A percentile compares a stretch with the other conserved stretches of the same genome.
Evolutionary conservation across 441 rosid species (phyloP).

Genomic region (Rhodomyrtus psidioides): DNA sequence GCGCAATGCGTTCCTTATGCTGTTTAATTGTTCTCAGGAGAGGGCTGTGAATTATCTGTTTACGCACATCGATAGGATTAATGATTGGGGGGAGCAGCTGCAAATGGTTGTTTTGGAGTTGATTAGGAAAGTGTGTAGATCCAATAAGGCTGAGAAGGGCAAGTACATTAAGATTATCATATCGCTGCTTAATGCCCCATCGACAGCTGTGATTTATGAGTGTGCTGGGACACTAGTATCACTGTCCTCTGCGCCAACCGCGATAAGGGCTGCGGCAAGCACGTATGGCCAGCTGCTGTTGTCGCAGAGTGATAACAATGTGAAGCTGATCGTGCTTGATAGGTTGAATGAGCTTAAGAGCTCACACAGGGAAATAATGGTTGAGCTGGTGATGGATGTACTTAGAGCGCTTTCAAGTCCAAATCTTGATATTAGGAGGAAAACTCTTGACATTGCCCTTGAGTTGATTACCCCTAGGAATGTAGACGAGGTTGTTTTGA

Average conservation of each 20-base stretch:
- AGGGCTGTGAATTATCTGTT: constrained; percentile 72
- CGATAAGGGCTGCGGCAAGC: constrained; percentile 79
- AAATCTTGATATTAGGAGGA: constrained; percentile 73
- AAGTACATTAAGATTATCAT: constrained; percentile 84
- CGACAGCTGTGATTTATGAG: constrained; percentile 80
- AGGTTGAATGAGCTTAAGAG: constrained; percentile 71
- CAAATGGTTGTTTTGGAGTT: constrained; percentile 91
- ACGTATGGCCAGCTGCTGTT: constrained; percentile 85
- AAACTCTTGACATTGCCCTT: constrained; percentile 76
- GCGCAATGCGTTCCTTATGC: constrained; percentile 94
- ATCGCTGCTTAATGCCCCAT: constrained; percentile 72
- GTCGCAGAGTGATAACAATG: constrained; percentile 91
- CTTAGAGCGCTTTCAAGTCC: constrained; percentile 90
- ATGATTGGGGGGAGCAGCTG: constrained; percentile 85
- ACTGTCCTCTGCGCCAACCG: constrained; percentile 86
- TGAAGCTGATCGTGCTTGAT: constrained; percentile 89
- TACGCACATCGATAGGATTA: constrained; percentile 62
- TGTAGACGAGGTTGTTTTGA: constrained; percentile 68
- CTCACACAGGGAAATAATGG: constrained; percentile 78
- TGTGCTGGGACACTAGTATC: constrained; percentile 89
- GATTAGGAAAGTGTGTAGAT: constrained; percentile 84
- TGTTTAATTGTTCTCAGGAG: constrained; percentile 77
- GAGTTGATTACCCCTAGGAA: constrained; percentile 76
- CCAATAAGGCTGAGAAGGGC: constrained; percentile 69
- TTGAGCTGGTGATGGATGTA: constrained; percentile 86